These are phyloP conservation scores for Ochetophila trinervis DNA, from an alignment of 306 rosid genomes.

Conservation along the genomic window DNA sequence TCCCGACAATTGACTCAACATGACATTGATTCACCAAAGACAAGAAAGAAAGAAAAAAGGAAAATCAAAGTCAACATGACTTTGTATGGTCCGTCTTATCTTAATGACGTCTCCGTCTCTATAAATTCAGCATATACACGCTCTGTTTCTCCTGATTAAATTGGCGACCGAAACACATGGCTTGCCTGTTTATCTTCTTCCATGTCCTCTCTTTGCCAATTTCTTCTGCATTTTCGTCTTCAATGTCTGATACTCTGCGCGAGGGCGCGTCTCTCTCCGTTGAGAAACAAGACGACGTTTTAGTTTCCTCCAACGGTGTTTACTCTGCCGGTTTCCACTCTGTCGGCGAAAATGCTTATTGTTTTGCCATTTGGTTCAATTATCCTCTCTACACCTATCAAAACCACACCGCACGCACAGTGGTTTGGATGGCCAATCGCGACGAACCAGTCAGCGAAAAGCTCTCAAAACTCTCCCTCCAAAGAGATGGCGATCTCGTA, in stretches of 20 bases:
- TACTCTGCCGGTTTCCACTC: constrained; percentile 56
- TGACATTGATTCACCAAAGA: no score
- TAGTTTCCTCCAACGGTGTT: constrained; percentile 34
- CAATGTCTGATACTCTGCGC: constrained; percentile 17
- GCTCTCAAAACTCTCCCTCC: constrained; percentile 40
- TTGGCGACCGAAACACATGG: no score
- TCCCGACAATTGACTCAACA: no score
- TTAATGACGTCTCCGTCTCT: no score
- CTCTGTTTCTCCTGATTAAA: no score
- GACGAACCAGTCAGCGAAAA: constrained; percentile 45
- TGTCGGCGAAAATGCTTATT: constrained; percentile 44
- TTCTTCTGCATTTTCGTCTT: constrained; percentile 6
- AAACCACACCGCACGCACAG: constrained; percentile 8
- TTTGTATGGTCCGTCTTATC: no score
- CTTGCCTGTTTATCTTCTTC: constrained; percentile 11
- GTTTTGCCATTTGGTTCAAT: constrained; percentile 51
- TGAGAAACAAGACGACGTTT: constrained; percentile 26
- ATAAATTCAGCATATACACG: no score
- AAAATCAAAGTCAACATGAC: no score
- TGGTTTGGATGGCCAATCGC: constrained; percentile 62
- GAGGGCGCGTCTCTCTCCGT: constrained; percentile 37
- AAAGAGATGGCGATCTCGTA: constrained; percentile 32
- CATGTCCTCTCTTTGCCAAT: constrained; percentile 12
- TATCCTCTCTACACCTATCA: not conserved
- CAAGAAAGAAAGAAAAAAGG: no score